A percentile compares a stretch with the other conserved stretches of the same genome.
Evolutionary conservation across 2,329 filamentous ascomycete species (phyloP).

Genomic region (Aspergillus piperis): DNA sequence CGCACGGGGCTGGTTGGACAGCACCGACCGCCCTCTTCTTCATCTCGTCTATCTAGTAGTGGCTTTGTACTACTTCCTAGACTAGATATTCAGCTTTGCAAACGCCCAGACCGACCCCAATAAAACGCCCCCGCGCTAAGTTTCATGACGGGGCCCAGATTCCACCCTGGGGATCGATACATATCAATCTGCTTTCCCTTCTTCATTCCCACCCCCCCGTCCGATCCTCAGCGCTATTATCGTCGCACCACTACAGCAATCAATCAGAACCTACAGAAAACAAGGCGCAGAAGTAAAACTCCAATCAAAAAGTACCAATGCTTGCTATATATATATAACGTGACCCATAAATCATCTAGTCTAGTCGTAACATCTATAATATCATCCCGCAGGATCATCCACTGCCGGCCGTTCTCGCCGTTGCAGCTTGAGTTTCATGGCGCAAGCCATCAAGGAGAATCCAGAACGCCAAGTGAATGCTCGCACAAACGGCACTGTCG

Average conservation of each 20-base stretch:
- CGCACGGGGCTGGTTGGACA: neutral
- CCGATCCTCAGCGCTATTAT: neutral
- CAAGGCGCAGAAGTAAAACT: neutral
- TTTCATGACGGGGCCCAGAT: conserved; percentile 11
- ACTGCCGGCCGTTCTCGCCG: neutral
- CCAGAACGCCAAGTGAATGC: neutral
- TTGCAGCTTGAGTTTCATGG: neutral
- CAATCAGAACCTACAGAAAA: neutral
- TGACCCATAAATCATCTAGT: conserved; percentile 6
- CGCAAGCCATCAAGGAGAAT: neutral
- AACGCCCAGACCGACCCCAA: neutral
- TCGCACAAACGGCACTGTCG: neutral
- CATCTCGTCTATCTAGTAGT: too few species aligned
- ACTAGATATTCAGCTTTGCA: too few species aligned
- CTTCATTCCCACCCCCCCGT: neutral
- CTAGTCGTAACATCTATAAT: conserved; percentile 8
- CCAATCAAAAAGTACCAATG: neutral
- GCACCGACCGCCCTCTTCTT: neutral
- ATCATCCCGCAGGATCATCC: neutral
- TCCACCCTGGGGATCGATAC: neutral
- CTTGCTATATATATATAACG: neutral
- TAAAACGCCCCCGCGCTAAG: conserved; percentile 5
- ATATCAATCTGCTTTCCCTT: neutral
- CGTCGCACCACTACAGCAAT: neutral
- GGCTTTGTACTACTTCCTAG: too few species aligned